Evolutionary conservation across 768 basidiomycete genomes (phyloP).

Genomic region (Leucocoprinus leucothites): DNA sequence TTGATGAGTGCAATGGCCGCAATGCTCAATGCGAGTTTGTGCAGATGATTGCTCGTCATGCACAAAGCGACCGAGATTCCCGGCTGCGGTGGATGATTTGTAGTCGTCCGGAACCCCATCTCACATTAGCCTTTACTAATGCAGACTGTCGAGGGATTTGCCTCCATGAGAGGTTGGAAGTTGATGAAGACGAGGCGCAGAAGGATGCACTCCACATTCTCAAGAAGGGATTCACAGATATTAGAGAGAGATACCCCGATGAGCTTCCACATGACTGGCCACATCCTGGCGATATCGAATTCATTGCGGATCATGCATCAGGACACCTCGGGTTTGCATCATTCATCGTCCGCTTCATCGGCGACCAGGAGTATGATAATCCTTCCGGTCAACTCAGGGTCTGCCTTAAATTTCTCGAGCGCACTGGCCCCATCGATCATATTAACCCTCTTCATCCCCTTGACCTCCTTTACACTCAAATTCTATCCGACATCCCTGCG

Average conservation of each 20-base stretch:
- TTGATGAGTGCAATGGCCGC: neutral
- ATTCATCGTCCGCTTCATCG: neutral
- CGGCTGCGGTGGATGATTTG: neutral
- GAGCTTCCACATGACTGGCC: neutral
- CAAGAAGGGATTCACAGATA: neutral
- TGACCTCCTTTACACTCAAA: neutral
- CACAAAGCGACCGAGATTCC: no score
- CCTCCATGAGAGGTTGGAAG: neutral
- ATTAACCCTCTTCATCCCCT: neutral
- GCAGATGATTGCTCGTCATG: neutral
- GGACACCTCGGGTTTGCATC: constrained; percentile 1
- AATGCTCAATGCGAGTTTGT: neutral
- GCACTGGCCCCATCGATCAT: neutral
- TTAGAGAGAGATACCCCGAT: neutral
- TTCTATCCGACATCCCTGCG: neutral
- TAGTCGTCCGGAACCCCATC: neutral
- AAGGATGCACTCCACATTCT: neutral
- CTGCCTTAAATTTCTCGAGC: neutral
- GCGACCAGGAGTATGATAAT: neutral
- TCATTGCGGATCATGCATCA: neutral
- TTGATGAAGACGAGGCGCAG: neutral
- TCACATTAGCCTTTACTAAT: neutral
- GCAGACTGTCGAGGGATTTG: neutral
- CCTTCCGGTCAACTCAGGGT: neutral
- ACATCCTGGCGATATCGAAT: neutral